Base-by-base conservation (phyloP, 306 rosid species). In the Corylus americana region DNA sequence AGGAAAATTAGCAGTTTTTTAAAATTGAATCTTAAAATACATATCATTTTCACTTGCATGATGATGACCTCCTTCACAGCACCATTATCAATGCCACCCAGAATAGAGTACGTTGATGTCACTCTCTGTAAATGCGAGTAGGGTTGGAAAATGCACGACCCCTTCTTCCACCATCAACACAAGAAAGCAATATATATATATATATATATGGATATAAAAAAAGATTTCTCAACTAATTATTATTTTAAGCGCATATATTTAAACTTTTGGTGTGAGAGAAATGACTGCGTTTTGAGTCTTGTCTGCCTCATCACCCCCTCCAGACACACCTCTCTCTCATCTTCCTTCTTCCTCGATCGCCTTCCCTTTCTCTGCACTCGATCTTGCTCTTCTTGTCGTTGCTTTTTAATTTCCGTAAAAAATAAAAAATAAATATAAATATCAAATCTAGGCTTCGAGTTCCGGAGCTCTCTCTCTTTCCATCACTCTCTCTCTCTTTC, bases 251-350 rank as follows among this genome's bases (percentile, higher is more conserved):
- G 22, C 50, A 55, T 83, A 71, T 85, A 85, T 83, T 88, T 68
- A 87, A 83, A 76, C 84, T 83, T 85, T 88, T 42, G 81, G 75
- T 78, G 63, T 79, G 89, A 79, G 85, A 80, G 85, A 86, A 80
- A 88, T 86, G 90, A 79, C 92, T 90, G 88, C 89, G 84, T 87
- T 77, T 88, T 79, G 77, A 80, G 86, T 69, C 90, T 67, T 83
- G 16, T 69, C 48, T 49, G 9, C 77, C 35, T 37, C 77, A 29
- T 0, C 57, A 22, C 12, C 71, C 81, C 9, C 18, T 22, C 77
- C 35, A 31, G 3, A 57, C 59, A 17, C 4, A 25, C 39, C 72
- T 12, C 49, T 14, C 27, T 5, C 25, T 11, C 55, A 48, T 44
- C 48, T 57, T 55, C 49, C 37, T 35, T 7, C 76, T 48, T 49